Evolutionary conservation across 768 basidiomycete species (phyloP).

Genomic region (Hemileccinum rubropunctum): DNA sequence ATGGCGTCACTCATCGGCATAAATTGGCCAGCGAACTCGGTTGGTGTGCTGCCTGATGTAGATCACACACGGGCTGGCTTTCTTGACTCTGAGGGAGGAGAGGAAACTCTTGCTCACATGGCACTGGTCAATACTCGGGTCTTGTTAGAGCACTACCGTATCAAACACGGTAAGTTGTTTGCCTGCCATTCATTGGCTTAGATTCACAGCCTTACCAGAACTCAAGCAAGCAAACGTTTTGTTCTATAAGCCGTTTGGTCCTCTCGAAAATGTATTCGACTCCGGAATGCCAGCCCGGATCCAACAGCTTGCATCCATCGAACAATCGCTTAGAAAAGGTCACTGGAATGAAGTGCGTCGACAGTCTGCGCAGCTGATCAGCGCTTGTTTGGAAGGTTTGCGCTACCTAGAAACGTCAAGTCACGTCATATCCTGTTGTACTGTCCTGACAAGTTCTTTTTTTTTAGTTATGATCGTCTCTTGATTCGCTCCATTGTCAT

Average conservation of each 20-base stretch:
- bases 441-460: slow-evolving; percentile 6
- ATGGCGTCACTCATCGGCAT: slow-evolving; percentile 75
- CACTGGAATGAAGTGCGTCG: slow-evolving; percentile 50
- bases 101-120: slow-evolving; percentile 48
- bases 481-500: slow-evolving; percentile 69
- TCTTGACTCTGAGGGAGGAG: slow-evolving; percentile 44
- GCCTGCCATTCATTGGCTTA: not conserved
- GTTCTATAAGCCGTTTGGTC: slow-evolving; percentile 59
- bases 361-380: slow-evolving; percentile 50
- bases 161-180: slow-evolving; percentile 63
- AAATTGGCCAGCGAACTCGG: slow-evolving; percentile 78
- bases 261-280: slow-evolving; percentile 37
- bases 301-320: slow-evolving; percentile 39
- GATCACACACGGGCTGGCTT: slow-evolving; percentile 61
- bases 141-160: slow-evolving; percentile 71
- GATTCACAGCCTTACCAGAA: slow-evolving; percentile 38
- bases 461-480: slow-evolving; percentile 62
- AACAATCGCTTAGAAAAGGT: slow-evolving; percentile 40
- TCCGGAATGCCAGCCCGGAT: slow-evolving; percentile 35
- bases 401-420: slow-evolving; percentile 71
- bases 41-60: slow-evolving; percentile 77
- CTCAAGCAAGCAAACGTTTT: slow-evolving; percentile 57
- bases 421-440: not conserved
- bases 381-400: slow-evolving; percentile 54
- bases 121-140: slow-evolving; percentile 68